Base-by-base conservation (phyloP, 257 asterid genomes). In the Nicotiana benthamiana region DNA sequence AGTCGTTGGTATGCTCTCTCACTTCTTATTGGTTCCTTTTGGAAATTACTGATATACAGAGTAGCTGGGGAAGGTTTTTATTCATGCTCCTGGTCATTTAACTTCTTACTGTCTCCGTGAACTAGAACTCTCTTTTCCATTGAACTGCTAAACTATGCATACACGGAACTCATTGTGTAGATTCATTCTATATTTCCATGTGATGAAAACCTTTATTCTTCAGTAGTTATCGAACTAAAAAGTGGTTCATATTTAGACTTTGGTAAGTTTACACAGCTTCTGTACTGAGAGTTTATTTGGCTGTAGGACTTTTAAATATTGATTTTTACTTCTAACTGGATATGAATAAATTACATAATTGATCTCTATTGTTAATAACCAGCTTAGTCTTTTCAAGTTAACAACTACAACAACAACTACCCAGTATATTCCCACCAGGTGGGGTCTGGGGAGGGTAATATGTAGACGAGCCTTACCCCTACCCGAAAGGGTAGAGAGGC, bases 1-100 rank as follows among this genome's bases (percentile, higher is more conserved):
- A 90, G 83, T 87, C 96, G 59, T 77, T 91, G 91, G 92, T 91
- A 90, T 75, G 91, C 79, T 28, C 43, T 79, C 51, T 81, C 61
- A 59, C 46, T 80, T 85, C 66, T 57, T 70, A 61, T 32, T 80
- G 80, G 32, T 56, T 43, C 1, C 59, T 22, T 56, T 59, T 74
- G 61, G 72, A 12, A 28, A 59, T 67, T 56, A 53, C 75, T 34
- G 75, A 79, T 60, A 56, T 20, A 63, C 2, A 34, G 79, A 53
- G 75, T 36, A 28, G 28, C 10, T 16, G 8, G 34, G 77, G 24
- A 56, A 70, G 30, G 27, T 43, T 70, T 70, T 9, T 40, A 9
- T 43, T 16, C 13, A 12, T 22, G 40, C 78, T 72, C 40, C 40
- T 72, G 16, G 60, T 13, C 77, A 70, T 13, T 70, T 70, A 22